Conservation (phyloP, 331 rosid genomes). For the Spiraea crenata region DNA sequence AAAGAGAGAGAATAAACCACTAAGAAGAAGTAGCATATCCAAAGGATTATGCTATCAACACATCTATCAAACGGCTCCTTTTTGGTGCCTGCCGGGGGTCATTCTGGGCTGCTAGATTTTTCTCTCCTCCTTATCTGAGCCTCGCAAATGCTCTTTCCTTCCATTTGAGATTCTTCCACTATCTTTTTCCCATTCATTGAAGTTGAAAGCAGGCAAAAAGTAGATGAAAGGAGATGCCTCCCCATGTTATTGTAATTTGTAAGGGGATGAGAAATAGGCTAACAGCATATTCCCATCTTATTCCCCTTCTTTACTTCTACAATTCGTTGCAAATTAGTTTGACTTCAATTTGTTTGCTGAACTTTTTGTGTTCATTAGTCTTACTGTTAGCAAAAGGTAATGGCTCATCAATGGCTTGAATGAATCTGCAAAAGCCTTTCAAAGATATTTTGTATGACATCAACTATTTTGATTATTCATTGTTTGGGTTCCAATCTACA, state of each 20-base stretch:
- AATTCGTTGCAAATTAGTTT: not conserved
- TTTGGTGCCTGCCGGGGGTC: not conserved
- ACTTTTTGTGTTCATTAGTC: not conserved
- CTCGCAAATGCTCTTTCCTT: not conserved
- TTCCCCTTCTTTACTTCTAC: not conserved
- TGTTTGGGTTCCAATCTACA: constrained; percentile 1
- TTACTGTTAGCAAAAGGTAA: not conserved
- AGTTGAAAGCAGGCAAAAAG: constrained; percentile 1
- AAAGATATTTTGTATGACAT: not conserved
- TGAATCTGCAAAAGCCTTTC: no score
- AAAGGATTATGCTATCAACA: constrained; percentile 17
- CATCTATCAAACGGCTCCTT: not conserved
- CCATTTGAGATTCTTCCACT: constrained; percentile 18
- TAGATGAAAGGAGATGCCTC: constrained; percentile 20
- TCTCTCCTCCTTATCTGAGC: constrained; percentile 5
- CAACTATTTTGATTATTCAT: not conserved
- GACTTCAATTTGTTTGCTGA: not conserved
- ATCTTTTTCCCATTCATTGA: constrained; percentile 8
- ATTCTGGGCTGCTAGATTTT: not conserved
- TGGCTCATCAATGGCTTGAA: no score
- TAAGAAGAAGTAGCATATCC: constrained; percentile 18
- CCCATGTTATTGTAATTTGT: not conserved
- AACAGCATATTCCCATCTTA: not conserved
- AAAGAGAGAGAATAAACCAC: constrained; percentile 11
- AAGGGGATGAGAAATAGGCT: not conserved